Conservation (phyloP, 192 early-diverging fungal genomes). For the Obelidium mucronatum region DNA sequence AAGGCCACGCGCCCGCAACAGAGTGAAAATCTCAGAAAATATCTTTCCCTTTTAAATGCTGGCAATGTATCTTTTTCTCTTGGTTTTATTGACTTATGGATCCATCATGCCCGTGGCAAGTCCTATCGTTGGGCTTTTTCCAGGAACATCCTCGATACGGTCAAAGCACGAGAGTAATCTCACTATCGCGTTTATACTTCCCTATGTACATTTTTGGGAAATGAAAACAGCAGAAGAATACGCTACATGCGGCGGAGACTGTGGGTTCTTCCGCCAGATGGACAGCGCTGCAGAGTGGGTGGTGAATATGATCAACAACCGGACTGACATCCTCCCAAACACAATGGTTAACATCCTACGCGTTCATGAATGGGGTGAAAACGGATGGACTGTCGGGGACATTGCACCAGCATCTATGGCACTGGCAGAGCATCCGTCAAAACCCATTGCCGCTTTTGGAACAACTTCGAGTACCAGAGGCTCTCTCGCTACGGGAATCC, state of each 20-base stretch:
- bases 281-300: not conserved
- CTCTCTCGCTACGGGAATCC: not conserved
- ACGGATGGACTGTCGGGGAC: no score
- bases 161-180: not conserved
- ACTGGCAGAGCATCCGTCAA: no score
- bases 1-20: no score
- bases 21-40: no score
- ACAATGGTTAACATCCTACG: not conserved
- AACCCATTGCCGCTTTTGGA: not conserved
- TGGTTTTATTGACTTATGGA: no score
- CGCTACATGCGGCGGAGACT: not conserved
- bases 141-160: not conserved
- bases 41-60: no score
- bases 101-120: no score
- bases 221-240: not conserved
- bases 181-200: not conserved
- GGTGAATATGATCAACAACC: not conserved
- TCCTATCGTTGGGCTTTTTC: not conserved
- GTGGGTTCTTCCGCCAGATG: not conserved
- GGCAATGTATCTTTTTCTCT: no score
- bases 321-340: not conserved
- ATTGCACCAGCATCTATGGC: no score
- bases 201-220: not conserved
- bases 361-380: not conserved
- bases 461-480: not conserved